Base-by-base conservation (phyloP, 2,329 filamentous ascomycete species). In the Cladosporium sp. region DNA sequence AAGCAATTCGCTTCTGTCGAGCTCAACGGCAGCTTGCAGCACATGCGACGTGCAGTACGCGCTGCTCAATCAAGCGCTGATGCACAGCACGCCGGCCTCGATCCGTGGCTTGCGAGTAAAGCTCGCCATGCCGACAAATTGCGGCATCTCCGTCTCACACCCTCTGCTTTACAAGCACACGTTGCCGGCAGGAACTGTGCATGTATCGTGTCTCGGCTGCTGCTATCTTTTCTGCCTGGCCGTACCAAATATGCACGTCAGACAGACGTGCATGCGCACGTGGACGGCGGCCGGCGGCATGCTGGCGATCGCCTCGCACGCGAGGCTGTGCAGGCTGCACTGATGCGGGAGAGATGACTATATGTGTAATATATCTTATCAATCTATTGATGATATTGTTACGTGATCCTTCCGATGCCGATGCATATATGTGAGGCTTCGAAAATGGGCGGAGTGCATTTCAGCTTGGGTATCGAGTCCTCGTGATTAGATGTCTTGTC, bases 1-100 rank as follows among this genome's bases (percentile, higher is more conserved):
- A 44, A 24, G 36, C 36, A 34, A 24, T 42, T 53, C 36, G 36
- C 37, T 42, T 53, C 50, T 24, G 35, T 53, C 50, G 32, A 25
- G 22, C 50, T 42, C 37, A 44, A 35, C 37, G 50, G 28, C 37
- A 53, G 39, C 22, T 34, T 42, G 24, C 50, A 53, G 45, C 45
- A 22, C 45, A 22, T 35, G 28, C n/a, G 24, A 6, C n/a, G 28
- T 25, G 13, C 6, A 32, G 28, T 17, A n/a, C 24, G 28, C 12
- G 19, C 45, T 35, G 25, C n/a, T 32, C 45, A 32, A 19, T 8
- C 24, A 25, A 48, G 13, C 1, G 45, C 45, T 48, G 28, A 48
- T 19, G 45, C 45, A 19, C 25, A 10, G 3, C 24, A 22, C 12
- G 12, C 20, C 13, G 17, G 13, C 10, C 20, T 15, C 22, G 13